These are phyloP conservation scores for Orbilia quercus DNA, from an alignment of 2,329 filamentous ascomycete species.

Conservation along the genomic window DNA sequence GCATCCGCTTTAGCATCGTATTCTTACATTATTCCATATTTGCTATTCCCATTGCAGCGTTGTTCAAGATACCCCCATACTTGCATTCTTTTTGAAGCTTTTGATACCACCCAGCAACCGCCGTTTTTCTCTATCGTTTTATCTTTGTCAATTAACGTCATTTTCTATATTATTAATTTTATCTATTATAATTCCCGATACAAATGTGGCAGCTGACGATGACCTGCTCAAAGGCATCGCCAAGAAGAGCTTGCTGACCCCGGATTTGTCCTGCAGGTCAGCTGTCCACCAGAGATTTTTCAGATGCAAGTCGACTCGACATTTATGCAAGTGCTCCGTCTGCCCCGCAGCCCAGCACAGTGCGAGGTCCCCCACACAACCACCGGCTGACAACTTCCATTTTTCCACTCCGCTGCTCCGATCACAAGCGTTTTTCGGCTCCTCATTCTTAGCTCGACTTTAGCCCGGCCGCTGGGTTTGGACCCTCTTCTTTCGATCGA, in stretches of 20 bases:
- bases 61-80: neutral
- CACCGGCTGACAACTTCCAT: conserved; percentile 25
- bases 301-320: conserved; percentile 10
- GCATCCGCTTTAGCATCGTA: neutral
- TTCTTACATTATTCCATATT: neutral
- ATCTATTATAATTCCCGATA: conserved; percentile 30
- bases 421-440: conserved; percentile 50
- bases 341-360: conserved; percentile 45
- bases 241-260: conserved; percentile 37
- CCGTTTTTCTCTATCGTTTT: no score
- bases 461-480: conserved; percentile 30
- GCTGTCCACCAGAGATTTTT: conserved; percentile 14
- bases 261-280: conserved; percentile 34
- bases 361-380: conserved; percentile 25
- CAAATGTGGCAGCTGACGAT: conserved; percentile 17
- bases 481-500: conserved; percentile 36
- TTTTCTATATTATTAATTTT: neutral
- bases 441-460: neutral
- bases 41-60: neutral
- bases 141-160: no score
- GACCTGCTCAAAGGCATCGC: conserved; percentile 48
- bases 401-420: conserved; percentile 56
- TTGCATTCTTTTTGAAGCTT: neutral
- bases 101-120: no score
- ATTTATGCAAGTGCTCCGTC: conserved; percentile 27